Percentiles rank a stretch among this genome's conserved stretches.
Evolutionary conservation across 805 yeast species (phyloP).

Genomic region (Yarrowia sp.): DNA sequence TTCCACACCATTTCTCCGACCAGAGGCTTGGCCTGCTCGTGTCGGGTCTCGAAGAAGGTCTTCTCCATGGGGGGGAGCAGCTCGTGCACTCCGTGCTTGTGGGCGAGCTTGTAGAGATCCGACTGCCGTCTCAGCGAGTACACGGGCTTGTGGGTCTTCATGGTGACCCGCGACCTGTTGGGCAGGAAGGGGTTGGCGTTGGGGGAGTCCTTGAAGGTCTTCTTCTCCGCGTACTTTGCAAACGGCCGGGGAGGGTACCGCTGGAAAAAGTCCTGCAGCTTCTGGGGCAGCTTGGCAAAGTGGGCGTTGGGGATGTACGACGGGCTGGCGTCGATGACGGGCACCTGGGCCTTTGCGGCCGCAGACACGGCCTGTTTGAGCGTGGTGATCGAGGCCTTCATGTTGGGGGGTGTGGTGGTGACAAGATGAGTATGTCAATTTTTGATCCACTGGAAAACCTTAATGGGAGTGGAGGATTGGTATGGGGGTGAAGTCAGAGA

Average conservation of each 20-base stretch:
- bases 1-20: slow-evolving; percentile 56
- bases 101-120: slow-evolving; percentile 82
- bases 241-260: slow-evolving; percentile 88
- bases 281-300: slow-evolving; percentile 69
- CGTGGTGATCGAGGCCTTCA: slow-evolving; percentile 7
- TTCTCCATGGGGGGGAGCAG: slow-evolving; percentile 75
- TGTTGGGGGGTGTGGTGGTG: background rate
- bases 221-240: slow-evolving; percentile 65
- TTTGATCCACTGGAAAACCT: slow-evolving; percentile 4
- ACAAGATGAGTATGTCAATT: background rate
- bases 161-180: slow-evolving; percentile 81
- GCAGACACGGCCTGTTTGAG: slow-evolving; percentile 8
- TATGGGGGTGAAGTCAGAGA: no score
- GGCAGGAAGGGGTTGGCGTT: slow-evolving; percentile 87
- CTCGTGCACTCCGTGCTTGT: slow-evolving; percentile 78
- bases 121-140: slow-evolving; percentile 83
- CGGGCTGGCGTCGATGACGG: slow-evolving; percentile 17
- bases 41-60: slow-evolving; percentile 80
- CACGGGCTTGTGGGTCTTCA: slow-evolving; percentile 76
- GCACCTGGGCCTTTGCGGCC: slow-evolving; percentile 20
- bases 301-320: slow-evolving; percentile 45
- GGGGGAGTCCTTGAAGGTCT: slow-evolving; percentile 69
- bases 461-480: no score
- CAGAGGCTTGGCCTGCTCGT: slow-evolving; percentile 70
- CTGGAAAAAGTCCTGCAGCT: slow-evolving; percentile 74